phyloP scores from a whole-genome alignment of 306 rosid species.

The Hylodesmum podocarpum region DNA sequence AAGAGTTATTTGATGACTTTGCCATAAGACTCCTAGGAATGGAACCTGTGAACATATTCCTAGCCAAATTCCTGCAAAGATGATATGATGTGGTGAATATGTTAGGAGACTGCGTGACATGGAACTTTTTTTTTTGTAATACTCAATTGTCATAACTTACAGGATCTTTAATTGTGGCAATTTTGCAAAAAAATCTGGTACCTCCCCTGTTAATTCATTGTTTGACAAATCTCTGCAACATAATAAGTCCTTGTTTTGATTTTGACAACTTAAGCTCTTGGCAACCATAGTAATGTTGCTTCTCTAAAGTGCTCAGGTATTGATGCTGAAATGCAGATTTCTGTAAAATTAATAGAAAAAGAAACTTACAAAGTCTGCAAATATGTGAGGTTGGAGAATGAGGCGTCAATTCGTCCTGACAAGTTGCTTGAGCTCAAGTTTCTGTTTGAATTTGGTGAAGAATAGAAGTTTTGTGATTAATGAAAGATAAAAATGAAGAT shows the following conservation, averaged over 20 bases:
- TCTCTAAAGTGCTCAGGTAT: neutral
- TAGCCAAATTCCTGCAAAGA: constrained; percentile 3
- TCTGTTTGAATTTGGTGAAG: neutral
- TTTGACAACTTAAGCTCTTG: neutral
- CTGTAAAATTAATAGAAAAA: neutral
- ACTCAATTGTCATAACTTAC: constrained; percentile 26
- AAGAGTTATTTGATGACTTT: neutral
- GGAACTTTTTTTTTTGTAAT: neutral
- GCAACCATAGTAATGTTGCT: neutral
- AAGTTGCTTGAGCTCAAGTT: constrained; percentile 30
- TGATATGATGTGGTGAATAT: neutral
- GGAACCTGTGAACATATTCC: constrained; percentile 5
- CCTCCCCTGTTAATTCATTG: constrained; percentile 43
- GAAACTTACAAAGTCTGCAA: constrained; percentile 27
- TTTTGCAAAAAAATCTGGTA: constrained; percentile 36
- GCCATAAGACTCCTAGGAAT: neutral
- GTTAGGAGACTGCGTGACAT: neutral
- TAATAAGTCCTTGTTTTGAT: neutral
- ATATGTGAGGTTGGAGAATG: constrained; percentile 1
- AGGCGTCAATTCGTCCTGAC: neutral
- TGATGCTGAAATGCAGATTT: neutral
- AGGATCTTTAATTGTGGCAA: constrained; percentile 27
- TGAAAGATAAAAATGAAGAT: neutral
- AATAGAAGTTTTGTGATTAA: neutral
- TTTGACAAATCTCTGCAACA: constrained; percentile 39